phyloP scores from a whole-genome alignment of 2,329 filamentous ascomycete species.

The Claviceps pusilla region DNA sequence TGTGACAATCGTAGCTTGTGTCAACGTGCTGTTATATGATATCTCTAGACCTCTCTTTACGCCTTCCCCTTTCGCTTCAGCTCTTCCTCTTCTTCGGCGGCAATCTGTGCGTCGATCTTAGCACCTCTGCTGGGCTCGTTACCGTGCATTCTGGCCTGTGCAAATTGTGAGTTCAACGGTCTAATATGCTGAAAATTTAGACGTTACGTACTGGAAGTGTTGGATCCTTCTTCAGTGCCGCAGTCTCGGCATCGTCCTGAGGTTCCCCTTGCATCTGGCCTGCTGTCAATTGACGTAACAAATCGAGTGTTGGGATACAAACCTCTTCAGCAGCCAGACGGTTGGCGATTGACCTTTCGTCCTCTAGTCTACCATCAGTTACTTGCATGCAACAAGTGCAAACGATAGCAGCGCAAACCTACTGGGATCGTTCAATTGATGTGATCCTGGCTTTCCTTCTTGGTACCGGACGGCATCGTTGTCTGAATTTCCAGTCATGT shows the following conservation, averaged over 20 bases:
- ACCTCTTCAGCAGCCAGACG: constrained; percentile 49
- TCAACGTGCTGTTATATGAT: background rate
- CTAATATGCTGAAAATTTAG: no score
- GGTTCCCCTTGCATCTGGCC: constrained; percentile 24
- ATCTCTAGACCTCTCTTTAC: background rate
- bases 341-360: constrained; percentile 57
- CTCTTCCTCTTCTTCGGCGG: constrained; percentile 51
- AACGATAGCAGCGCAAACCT: constrained; percentile 13
- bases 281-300: constrained; percentile 5
- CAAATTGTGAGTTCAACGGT: background rate
- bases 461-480: constrained; percentile 43
- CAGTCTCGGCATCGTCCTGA: constrained; percentile 28
- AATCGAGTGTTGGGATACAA: constrained; percentile 11
- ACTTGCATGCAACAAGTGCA: no score
- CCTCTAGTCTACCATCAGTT: constrained; percentile 32
- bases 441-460: constrained; percentile 56
- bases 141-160: constrained; percentile 48
- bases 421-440: constrained; percentile 59
- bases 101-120: constrained; percentile 53
- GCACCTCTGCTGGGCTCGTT: constrained; percentile 61
- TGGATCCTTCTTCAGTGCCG: constrained; percentile 40
- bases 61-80: constrained; percentile 41
- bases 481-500: constrained; percentile 38
- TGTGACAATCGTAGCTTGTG: background rate
- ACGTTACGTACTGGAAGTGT: constrained; percentile 38